A percentile compares a stretch with the other conserved stretches of the same genome.
These are phyloP conservation scores for Termitomyces eurrhizus DNA, from an alignment of 768 basidiomycete genomes.

Conservation along the genomic window DNA sequence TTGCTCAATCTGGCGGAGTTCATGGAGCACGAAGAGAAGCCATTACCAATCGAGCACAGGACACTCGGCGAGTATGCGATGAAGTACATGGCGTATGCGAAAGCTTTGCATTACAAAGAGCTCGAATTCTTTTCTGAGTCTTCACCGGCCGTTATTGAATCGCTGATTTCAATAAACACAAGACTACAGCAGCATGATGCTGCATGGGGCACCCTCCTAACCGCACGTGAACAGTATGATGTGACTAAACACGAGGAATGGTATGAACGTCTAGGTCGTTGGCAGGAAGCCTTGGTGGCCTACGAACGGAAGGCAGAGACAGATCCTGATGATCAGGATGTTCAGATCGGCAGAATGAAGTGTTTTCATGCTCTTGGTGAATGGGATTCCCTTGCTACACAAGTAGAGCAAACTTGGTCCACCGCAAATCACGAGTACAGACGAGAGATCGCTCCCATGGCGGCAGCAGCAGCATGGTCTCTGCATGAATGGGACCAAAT, in stretches of 20 bases:
- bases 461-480: slow-evolving; percentile 96
- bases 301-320: slow-evolving; percentile 76
- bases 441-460: slow-evolving; percentile 92
- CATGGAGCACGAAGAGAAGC: slow-evolving; percentile 98
- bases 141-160: slow-evolving; percentile 86
- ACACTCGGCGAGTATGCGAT: slow-evolving; percentile 92
- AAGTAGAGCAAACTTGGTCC: slow-evolving; percentile 87
- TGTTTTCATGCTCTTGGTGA: slow-evolving; percentile 96
- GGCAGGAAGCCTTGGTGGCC: slow-evolving; percentile 88
- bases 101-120: slow-evolving; percentile 98
- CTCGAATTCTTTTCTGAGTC: slow-evolving; percentile 94
- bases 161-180: slow-evolving; percentile 94
- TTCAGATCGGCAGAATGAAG: slow-evolving; percentile 89
- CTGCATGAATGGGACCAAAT: slow-evolving; percentile 96
- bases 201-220: slow-evolving; percentile 92
- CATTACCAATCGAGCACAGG: slow-evolving; percentile 88
- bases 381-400: slow-evolving; percentile 87
- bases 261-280: slow-evolving; percentile 94
- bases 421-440: slow-evolving; percentile 80
- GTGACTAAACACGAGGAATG: slow-evolving; percentile 94
- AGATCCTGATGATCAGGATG: slow-evolving; percentile 74
- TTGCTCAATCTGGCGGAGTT: slow-evolving; percentile 95
- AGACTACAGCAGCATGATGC: slow-evolving; percentile 96
- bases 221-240: slow-evolving; percentile 87
- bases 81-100: slow-evolving; percentile 92